Evolutionary conservation across 1,139 yeast species (phyloP), one percentile per base, ranked within the genome.

Genomic region (Yamadazyma dushanensis): DNA sequence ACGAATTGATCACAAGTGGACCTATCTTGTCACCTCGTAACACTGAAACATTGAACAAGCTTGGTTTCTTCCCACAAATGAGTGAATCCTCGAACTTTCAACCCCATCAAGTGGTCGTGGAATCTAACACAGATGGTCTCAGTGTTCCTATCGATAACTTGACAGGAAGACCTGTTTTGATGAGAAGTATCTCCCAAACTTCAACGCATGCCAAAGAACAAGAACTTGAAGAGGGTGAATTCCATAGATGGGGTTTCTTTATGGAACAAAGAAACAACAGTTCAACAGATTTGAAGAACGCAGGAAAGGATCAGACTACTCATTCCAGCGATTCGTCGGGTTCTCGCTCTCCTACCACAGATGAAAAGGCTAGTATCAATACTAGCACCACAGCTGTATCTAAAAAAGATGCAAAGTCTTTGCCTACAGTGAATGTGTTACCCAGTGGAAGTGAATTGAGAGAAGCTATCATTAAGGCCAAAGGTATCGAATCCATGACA

Each of bases 191-290:
- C 5, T 80, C 88, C 2, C 83, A 77, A 45, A 80, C 87, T 0
- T 80, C 86, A 1, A 52, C 76, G 5, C 80, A 80, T 47, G 84
- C 89, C 15, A 83, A 79, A 54, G 78, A 75, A 46, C 88, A 83
- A 56, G 96, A 88, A 51, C 79, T 81, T 44, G 97, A 89, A 58
- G 97, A 89, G 66, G 97, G 96, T 46, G 95, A 86, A 52, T 72
- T 88, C 44, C 96, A 87, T 59, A 80, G 84, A 59, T 78, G 87
- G 78, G 95, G 95, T 11, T 77, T 75, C 51, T 82, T 78, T 50
- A 80, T 83, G 49, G 85, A 81, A 52, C 85, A 78, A 53, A 73
- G 79, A 42, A 50, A 49, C 35, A 50, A 56, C 37, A 47, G 48
- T 31, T 36, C 23, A 20, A 38, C 16, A 9, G 41, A 43, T 29